These are phyloP conservation scores for Trichoderma erinaceum DNA, from an alignment of 495 filamentous ascomycete genomes.

Conservation along the genomic window DNA sequence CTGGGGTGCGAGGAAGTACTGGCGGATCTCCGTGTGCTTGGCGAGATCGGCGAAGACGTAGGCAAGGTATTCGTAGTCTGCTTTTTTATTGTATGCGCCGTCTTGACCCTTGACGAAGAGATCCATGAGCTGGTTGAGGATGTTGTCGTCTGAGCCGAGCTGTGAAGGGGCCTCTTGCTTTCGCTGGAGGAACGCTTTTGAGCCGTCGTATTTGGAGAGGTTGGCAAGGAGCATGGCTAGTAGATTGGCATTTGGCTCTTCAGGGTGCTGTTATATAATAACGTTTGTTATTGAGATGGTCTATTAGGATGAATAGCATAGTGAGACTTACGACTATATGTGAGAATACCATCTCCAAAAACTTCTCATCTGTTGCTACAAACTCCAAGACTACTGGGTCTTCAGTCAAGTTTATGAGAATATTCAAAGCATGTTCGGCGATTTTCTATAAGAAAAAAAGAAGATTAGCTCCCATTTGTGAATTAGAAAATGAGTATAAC, in stretches of 20 bases:
- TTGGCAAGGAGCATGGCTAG: slow-evolving; percentile 91
- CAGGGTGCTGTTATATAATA: slow-evolving; percentile 39
- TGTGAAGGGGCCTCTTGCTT: slow-evolving; percentile 55
- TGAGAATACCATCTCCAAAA: slow-evolving; percentile 64
- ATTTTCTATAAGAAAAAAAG: slow-evolving; percentile 54
- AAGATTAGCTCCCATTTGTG: slow-evolving; percentile 13
- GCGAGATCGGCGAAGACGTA: slow-evolving; percentile 92
- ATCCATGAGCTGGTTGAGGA: slow-evolving; percentile 87
- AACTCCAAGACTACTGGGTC: slow-evolving; percentile 65
- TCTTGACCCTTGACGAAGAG: slow-evolving; percentile 89
- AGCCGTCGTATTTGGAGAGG: slow-evolving; percentile 66
- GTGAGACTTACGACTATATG: slow-evolving; percentile 66
- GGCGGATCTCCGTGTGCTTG: slow-evolving; percentile 64
- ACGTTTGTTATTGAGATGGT: not conserved
- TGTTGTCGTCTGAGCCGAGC: slow-evolving; percentile 61
- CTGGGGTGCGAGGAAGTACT: slow-evolving; percentile 68
- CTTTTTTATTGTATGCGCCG: slow-evolving; percentile 73
- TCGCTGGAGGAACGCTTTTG: slow-evolving; percentile 59
- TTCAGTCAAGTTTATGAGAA: slow-evolving; percentile 83
- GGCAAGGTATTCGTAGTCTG: slow-evolving; percentile 84
- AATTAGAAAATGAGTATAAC: too few relatives aligned
- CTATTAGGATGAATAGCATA: too few relatives aligned
- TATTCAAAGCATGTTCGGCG: slow-evolving; percentile 84
- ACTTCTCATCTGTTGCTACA: slow-evolving; percentile 73
- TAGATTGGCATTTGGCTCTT: slow-evolving; percentile 69